Evolutionary conservation across 495 filamentous ascomycete genomes (phyloP), one percentile per base, ranked within the genome.

Genomic region (Trichoderma virens): DNA sequence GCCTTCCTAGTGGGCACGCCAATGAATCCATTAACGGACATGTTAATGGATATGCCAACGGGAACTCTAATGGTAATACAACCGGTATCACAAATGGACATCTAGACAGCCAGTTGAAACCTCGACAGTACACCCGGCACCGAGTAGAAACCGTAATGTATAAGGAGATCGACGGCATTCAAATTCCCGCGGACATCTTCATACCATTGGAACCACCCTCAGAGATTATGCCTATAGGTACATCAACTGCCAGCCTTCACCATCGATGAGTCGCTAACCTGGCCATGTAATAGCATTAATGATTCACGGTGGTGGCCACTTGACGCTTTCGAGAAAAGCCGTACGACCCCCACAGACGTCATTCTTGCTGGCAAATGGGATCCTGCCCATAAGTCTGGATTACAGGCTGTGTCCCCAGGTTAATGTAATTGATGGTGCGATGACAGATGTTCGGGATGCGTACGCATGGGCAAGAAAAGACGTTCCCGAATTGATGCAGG

Each of bases 321-420:
- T 82, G 2, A 77, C 78, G 61, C 67, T 82, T 16, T 76, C 78
- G 0, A 70, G 82, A 0, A 76, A 76, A 23, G 81, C 78, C 41
- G 70, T 85, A 7, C 70, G 75, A 0, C 74, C 73, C 0, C 59
- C 64, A 18, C 83, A 85, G 62, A 81, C 75, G 0, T 23, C 63
- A 8, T 35, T 72, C 0, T 70, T 85, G 0, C 70, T 82, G 3
- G 59, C 68, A 0, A 64, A 65, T 2, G 82, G 81, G 4, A 75
- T 84, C 62, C 65, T 86, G 0, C 82, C 83, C 6, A 70, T 86
- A 25, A 82, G 79, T 64, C 62, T 83, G 6, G 83, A 87, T 66
- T 81, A 86, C 69, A 68, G 83, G 16, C 76, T 87, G 1, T 85
- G 83, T 65, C 84, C 84, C 0, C 83, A 87, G 61, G 65, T 74